phyloP scores from a whole-genome alignment of 148 eudicot species.

The Nepenthes gracilis region DNA sequence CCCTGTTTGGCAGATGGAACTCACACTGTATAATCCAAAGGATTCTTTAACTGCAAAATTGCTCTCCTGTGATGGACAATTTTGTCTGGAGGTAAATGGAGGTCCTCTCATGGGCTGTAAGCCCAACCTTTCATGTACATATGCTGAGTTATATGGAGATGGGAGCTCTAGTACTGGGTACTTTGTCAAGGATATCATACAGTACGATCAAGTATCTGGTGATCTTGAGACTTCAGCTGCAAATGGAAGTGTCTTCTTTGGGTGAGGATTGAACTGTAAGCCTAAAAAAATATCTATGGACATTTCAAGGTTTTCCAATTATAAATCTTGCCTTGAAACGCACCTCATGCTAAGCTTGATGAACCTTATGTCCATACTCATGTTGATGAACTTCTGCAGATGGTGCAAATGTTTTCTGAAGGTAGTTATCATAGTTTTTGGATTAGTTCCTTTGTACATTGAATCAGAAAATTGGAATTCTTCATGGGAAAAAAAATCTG shows the following conservation, averaged over 20 bases:
- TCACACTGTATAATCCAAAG: conserved; percentile 57
- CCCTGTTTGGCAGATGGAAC: conserved; percentile 51
- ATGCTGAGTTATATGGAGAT: conserved; percentile 73
- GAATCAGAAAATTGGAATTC: too few relatives aligned
- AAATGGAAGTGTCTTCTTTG: conserved; percentile 85
- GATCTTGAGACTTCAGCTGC: conserved; percentile 74
- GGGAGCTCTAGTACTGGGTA: conserved; percentile 83
- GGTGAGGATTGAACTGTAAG: conserved; percentile 29
- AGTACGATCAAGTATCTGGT: conserved; percentile 91
- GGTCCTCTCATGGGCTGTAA: conserved; percentile 49
- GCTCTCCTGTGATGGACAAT: conserved; percentile 47
- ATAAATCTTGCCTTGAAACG: neutral
- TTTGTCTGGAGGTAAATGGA: conserved; percentile 54
- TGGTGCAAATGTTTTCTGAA: too few relatives aligned
- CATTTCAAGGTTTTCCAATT: too few relatives aligned
- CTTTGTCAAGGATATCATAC: conserved; percentile 73
- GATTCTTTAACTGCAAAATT: conserved; percentile 51
- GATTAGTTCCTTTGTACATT: too few relatives aligned
- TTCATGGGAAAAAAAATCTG: too few relatives aligned
- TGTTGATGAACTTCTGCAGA: too few relatives aligned
- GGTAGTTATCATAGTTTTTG: too few relatives aligned
- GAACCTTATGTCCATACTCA: too few relatives aligned
- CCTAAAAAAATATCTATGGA: too few relatives aligned
- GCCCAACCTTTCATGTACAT: conserved; percentile 52
- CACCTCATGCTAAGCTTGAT: neutral